Conservation (phyloP, 345 rosid species). For the rapeseed (Brassica napus) region DNA sequence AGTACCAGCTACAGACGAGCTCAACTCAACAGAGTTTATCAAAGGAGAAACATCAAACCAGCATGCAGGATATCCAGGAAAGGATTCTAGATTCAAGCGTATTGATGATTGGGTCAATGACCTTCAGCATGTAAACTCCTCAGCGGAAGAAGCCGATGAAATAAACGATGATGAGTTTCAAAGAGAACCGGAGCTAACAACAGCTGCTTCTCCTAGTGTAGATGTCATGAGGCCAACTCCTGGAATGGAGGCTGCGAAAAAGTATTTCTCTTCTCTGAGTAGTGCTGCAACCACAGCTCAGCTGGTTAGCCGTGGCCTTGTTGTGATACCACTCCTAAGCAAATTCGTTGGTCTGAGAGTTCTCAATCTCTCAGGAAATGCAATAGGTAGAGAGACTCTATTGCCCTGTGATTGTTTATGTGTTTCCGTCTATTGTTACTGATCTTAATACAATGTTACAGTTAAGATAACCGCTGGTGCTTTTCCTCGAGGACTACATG, state of each 20-base stretch:
- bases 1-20: constrained; percentile 60
- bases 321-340: constrained; percentile 71
- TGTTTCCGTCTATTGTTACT: constrained; percentile 14
- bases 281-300: constrained; percentile 72
- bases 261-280: constrained; percentile 69
- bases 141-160: constrained; percentile 52
- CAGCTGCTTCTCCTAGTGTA: constrained; percentile 42
- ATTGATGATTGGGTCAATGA: constrained; percentile 84
- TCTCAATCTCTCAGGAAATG: constrained; percentile 89
- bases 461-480: constrained; percentile 85
- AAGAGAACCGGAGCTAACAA: constrained; percentile 40
- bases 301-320: constrained; percentile 72
- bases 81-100: constrained; percentile 73
- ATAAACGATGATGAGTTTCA: constrained; percentile 40
- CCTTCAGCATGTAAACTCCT: constrained; percentile 62
- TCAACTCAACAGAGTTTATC: constrained; percentile 36
- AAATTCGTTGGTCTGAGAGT: constrained; percentile 73
- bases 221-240: constrained; percentile 53
- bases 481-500: constrained; percentile 92
- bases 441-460: constrained; percentile 33
- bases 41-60: constrained; percentile 52
- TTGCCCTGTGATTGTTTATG: background rate
- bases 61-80: constrained; percentile 49
- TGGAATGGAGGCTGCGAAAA: constrained; percentile 76
- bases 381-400: constrained; percentile 60